A percentile compares a stretch with the other conserved stretches of the same genome.
phyloP scores from a whole-genome alignment of 352 stramenopile species.

The Elongisporangium undulatum region DNA sequence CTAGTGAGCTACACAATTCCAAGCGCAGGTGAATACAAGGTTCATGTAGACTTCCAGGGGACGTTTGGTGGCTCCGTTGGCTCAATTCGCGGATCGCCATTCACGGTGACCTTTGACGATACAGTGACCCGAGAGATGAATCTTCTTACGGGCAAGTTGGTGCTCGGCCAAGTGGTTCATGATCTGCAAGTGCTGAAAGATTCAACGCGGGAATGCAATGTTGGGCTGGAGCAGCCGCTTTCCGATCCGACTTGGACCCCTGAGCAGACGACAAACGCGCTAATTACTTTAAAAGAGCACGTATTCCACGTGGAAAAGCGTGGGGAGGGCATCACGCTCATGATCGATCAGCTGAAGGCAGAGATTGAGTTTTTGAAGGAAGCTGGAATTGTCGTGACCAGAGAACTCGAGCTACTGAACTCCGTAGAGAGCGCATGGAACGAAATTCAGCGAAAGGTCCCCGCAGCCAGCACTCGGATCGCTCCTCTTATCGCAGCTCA shows the following conservation, averaged over 20 bases:
- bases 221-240: slow-evolving; percentile 68
- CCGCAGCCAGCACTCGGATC: slow-evolving; percentile 57
- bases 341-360: slow-evolving; percentile 62
- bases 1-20: slow-evolving; percentile 89
- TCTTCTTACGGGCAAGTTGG: slow-evolving; percentile 75
- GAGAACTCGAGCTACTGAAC: slow-evolving; percentile 50
- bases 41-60: slow-evolving; percentile 89
- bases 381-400: slow-evolving; percentile 42
- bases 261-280: slow-evolving; percentile 51
- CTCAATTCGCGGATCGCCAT: slow-evolving; percentile 89
- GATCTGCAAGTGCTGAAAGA: slow-evolving; percentile 61
- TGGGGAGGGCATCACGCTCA: slow-evolving; percentile 50
- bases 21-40: slow-evolving; percentile 74
- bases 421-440: slow-evolving; percentile 53
- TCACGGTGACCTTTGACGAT: slow-evolving; percentile 75
- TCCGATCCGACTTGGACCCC: slow-evolving; percentile 51
- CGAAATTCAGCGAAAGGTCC: slow-evolving; percentile 63
- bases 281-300: slow-evolving; percentile 75
- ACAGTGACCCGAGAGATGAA: slow-evolving; percentile 80
- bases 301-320: slow-evolving; percentile 77
- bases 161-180: slow-evolving; percentile 63
- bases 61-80: slow-evolving; percentile 90
- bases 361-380: slow-evolving; percentile 67
- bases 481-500: slow-evolving; percentile 57
- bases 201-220: slow-evolving; percentile 60